phyloP scores from a whole-genome alignment of 2,329 filamentous ascomycete genomes.

The Paraphaeosphaeria sporulosa region DNA sequence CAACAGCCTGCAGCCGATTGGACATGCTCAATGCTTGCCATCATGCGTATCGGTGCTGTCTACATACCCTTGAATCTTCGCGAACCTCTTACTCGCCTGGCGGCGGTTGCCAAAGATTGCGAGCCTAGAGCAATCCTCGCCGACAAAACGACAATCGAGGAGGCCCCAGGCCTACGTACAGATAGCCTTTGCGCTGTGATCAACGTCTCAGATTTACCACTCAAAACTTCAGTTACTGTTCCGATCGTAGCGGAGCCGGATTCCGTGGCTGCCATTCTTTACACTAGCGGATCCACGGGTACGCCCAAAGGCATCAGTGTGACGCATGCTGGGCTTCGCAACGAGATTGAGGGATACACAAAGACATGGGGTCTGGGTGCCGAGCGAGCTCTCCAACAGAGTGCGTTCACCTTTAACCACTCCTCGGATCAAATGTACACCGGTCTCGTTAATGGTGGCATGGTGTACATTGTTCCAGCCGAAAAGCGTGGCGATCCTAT shows the following conservation, averaged over 20 bases:
- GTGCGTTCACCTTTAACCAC: slow-evolving; percentile 52
- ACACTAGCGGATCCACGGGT: slow-evolving; percentile 63
- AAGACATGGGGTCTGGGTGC: slow-evolving; percentile 48
- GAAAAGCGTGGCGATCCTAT: slow-evolving; percentile 43
- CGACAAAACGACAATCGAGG: background rate
- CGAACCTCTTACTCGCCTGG: slow-evolving; percentile 12
- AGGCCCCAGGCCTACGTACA: background rate
- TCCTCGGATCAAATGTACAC: slow-evolving; percentile 52
- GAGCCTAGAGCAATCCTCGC: slow-evolving; percentile 17
- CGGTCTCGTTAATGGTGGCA: slow-evolving; percentile 51
- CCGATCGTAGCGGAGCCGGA: background rate
- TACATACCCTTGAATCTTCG: slow-evolving; percentile 28
- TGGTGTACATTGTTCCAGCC: slow-evolving; percentile 45
- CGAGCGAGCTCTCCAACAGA: slow-evolving; percentile 57
- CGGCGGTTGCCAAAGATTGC: slow-evolving; percentile 3
- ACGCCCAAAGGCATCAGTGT: slow-evolving; percentile 67
- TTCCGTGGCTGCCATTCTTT: slow-evolving; percentile 63
- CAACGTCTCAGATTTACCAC: background rate
- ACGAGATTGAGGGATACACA: slow-evolving; percentile 30
- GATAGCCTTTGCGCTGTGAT: background rate
- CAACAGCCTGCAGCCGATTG: slow-evolving; percentile 31
- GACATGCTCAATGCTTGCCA: slow-evolving; percentile 28
- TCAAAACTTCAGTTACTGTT: background rate
- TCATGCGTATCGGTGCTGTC: slow-evolving; percentile 13
- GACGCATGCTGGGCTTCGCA: background rate